These are phyloP conservation scores for Lepidium aucheri DNA, from an alignment of 345 rosid genomes.

Conservation along the genomic window DNA sequence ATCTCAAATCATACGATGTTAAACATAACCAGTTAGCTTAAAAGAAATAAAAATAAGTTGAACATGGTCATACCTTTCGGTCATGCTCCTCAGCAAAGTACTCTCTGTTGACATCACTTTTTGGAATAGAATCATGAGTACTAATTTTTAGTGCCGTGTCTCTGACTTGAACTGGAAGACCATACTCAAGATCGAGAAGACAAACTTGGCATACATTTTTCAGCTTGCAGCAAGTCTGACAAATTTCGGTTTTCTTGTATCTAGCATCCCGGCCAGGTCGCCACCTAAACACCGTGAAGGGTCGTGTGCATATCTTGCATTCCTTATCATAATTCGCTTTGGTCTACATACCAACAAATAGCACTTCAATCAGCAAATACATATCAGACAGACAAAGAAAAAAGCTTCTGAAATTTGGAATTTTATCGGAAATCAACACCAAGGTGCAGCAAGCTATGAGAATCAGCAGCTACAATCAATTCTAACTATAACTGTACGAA, in stretches of 20 bases:
- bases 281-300: slow-evolving; percentile 94
- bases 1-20: not conserved
- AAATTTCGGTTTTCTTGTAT: slow-evolving; percentile 79
- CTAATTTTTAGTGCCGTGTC: slow-evolving; percentile 74
- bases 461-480: not conserved
- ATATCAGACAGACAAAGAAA: not conserved
- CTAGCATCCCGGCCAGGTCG: slow-evolving; percentile 91
- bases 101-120: slow-evolving; percentile 89
- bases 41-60: not conserved
- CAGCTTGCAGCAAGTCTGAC: slow-evolving; percentile 93
- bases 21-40: not conserved
- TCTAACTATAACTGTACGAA: not conserved
- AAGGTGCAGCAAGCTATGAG: not conserved
- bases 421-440: not conserved
- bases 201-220: slow-evolving; percentile 99
- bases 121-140: slow-evolving; percentile 79
- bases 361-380: not conserved
- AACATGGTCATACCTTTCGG: slow-evolving; percentile 45
- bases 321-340: slow-evolving; percentile 83
- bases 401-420: not conserved
- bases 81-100: slow-evolving; percentile 96
- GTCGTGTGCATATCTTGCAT: slow-evolving; percentile 94
- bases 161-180: slow-evolving; percentile 92
- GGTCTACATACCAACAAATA: slow-evolving; percentile 43
- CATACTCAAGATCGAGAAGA: slow-evolving; percentile 90